Base-by-base conservation (phyloP, 805 yeast species). In the Kuraishia floccosa region DNA sequence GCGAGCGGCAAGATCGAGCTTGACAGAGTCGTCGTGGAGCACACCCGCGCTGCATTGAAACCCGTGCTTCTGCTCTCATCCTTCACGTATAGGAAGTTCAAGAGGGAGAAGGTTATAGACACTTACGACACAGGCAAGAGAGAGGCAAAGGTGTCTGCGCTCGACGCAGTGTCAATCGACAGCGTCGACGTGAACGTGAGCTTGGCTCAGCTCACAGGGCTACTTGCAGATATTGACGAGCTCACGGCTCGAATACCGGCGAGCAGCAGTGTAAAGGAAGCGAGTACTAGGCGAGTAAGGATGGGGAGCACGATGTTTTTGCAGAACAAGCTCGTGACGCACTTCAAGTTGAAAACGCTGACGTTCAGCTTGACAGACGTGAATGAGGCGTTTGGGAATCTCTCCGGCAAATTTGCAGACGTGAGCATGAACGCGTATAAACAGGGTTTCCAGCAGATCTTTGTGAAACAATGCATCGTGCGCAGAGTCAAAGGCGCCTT, bases 351-450 rank as follows among this genome's bases (percentile, higher is more conserved):
- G 10, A 41, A 42, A 9, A 17, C 30, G 0, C 5, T 52, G 2
- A 21, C 35, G 0, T 23, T 46, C 4, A 29, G 31, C 0, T 5
- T 58, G 1, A n/a, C 30, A 0, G 16, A 42, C 2, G 30, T 63
- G 2, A 39, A 43, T 16, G 37, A 40, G 2, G 30, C 36, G 10
- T 62, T 63, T 46, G 68, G 68, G 2, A 49, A 43, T 31, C 4
- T 60, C 2, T 27, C 27, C 1, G 25, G 54, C 1, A 36, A 35
- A 3, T 36, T 45, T 9, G 11, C 33, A 3, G 24, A 41, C 1
- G 6, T 42, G 2, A 13, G 30, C 11, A 16, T 31, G 26, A 30
- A 30, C 23, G 22, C 17, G n/a, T 22, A n/a, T 17, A 30, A 30
- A 23, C 27, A 30, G 8, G 26, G 26, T 6, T 30, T 27, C 6